phyloP scores from a whole-genome alignment of 768 basidiomycete genomes.

The Polyporus arcularius region DNA sequence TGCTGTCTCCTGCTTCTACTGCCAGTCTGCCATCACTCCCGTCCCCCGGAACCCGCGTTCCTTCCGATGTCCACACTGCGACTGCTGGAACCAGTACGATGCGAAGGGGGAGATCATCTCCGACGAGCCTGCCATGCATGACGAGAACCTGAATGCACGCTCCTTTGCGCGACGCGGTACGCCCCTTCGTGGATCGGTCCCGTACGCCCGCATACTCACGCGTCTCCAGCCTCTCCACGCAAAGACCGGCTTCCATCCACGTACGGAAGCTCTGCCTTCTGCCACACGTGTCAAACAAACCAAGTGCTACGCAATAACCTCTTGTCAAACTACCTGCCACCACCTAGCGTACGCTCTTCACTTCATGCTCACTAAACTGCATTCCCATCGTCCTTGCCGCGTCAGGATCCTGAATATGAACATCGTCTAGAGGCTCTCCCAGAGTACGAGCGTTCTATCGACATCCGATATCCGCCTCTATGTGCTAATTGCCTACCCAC shows the following conservation, averaged over 20 bases:
- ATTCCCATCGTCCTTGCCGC: slow-evolving; percentile 1
- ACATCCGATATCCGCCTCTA: slow-evolving; percentile 85
- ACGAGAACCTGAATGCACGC: slow-evolving; percentile 65
- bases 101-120: slow-evolving; percentile 75
- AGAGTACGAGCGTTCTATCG: slow-evolving; percentile 72
- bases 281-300: slow-evolving; percentile 89
- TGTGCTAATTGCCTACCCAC: slow-evolving; percentile 74
- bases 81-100: slow-evolving; percentile 76
- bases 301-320: slow-evolving; percentile 86
- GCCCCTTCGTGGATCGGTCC: slow-evolving; percentile 17
- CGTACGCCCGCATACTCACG: neutral
- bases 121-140: slow-evolving; percentile 88
- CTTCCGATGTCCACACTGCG: slow-evolving; percentile 68
- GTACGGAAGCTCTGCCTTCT: slow-evolving; percentile 69
- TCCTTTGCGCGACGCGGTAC: slow-evolving; percentile 77
- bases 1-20: slow-evolving; percentile 69
- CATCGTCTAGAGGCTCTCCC: slow-evolving; percentile 63
- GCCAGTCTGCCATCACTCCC: slow-evolving; percentile 47
- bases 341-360: slow-evolving; percentile 58
- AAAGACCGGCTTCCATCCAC: slow-evolving; percentile 67
- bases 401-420: slow-evolving; percentile 72
- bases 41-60: slow-evolving; percentile 50
- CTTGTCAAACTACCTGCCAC: slow-evolving; percentile 85
- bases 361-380: neutral
- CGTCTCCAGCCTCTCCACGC: slow-evolving; percentile 58